Conservation (phyloP, 768 basidiomycete genomes). For the Suillus tomentosus region DNA sequence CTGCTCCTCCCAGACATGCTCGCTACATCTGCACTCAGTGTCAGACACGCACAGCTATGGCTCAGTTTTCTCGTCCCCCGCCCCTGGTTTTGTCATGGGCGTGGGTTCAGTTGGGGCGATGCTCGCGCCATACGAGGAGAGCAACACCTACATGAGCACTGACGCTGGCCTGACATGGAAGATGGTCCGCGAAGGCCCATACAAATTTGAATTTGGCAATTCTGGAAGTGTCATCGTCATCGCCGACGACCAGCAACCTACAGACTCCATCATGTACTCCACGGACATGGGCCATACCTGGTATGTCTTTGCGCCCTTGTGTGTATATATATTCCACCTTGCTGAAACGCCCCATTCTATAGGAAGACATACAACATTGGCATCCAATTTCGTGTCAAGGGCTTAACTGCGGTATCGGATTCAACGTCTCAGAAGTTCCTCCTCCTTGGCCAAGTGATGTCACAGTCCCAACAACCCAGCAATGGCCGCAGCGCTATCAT, state of each 20-base stretch:
- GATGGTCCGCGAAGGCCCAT: slow-evolving; percentile 73
- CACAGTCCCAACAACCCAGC: slow-evolving; percentile 53
- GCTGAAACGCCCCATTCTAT: not conserved
- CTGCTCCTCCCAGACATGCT: slow-evolving; percentile 60
- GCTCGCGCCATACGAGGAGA: slow-evolving; percentile 75
- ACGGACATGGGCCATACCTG: slow-evolving; percentile 82
- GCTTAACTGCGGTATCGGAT: slow-evolving; percentile 86
- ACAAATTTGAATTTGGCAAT: slow-evolving; percentile 97
- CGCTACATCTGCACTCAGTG: slow-evolving; percentile 91
- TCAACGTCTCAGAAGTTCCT: slow-evolving; percentile 97
- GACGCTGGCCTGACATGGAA: slow-evolving; percentile 89
- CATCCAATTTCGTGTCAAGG: slow-evolving; percentile 67
- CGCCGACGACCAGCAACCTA: slow-evolving; percentile 82
- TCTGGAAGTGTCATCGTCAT: slow-evolving; percentile 77
- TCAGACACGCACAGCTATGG: slow-evolving; percentile 92
- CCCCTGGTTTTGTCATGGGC: slow-evolving; percentile 95
- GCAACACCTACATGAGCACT: slow-evolving; percentile 90
- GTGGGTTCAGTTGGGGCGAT: slow-evolving; percentile 82
- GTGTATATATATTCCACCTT: not conserved
- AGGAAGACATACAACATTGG: slow-evolving; percentile 77
- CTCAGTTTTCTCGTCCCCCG: slow-evolving; percentile 90
- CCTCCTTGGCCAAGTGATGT: slow-evolving; percentile 75
- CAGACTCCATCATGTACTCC: slow-evolving; percentile 73
- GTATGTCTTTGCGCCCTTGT: slow-evolving; percentile 43
- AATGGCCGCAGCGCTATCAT: slow-evolving; percentile 69